Base-by-base conservation (phyloP, 805 yeast species). In the Torulaspora quercuum region DNA sequence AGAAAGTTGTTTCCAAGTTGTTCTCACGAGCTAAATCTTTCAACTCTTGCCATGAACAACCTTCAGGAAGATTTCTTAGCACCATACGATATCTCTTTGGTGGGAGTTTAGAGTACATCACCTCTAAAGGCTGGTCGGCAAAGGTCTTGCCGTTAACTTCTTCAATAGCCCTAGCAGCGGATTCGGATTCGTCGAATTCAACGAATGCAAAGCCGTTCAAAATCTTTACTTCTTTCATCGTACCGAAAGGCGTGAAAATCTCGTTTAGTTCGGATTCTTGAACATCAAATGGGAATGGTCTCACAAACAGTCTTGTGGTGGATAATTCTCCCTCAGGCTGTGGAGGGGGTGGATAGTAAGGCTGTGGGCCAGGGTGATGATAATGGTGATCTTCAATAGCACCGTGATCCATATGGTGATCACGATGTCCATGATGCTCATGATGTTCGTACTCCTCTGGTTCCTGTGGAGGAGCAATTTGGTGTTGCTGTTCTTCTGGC, bases 181-280 rank as follows among this genome's bases (percentile, higher is more conserved):
- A 70, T 32, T 80, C 92, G 41, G 79, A 72, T 41, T 70, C 75
- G 59, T 78, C 87, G 54, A 78, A 92, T 61, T 89, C 95, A 42
- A 90, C 83, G 60, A 86, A 89, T 16, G 94, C 97, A 56, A 79
- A 84, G 27, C 95, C 95, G 53, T 82, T 80, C 72, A 80, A 71
- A 49, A 82, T 64, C 58, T 78, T 78, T 35, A 81, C 76, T 55
- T 80, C 87, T 44, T 71, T 68, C 52, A 83, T 65, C 32, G 82
- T 74, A 50, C 90, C 94, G 43, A 71, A 72, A 39, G 76, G 72
- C 13, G 77, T 60, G 57, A 83, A 82, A 57, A 78, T 78, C 41
- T 76, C 85, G 64, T 80, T 80, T 37, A 83, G 64, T 53, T 80
- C 84, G 44, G 79, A 76, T 44, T 67, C 72, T 42, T 59, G 64